Percentiles rank a stretch among this genome's conserved stretches.
These are phyloP conservation scores for Lactarius indigo DNA, from an alignment of 768 basidiomycete species.

Conservation along the genomic window DNA sequence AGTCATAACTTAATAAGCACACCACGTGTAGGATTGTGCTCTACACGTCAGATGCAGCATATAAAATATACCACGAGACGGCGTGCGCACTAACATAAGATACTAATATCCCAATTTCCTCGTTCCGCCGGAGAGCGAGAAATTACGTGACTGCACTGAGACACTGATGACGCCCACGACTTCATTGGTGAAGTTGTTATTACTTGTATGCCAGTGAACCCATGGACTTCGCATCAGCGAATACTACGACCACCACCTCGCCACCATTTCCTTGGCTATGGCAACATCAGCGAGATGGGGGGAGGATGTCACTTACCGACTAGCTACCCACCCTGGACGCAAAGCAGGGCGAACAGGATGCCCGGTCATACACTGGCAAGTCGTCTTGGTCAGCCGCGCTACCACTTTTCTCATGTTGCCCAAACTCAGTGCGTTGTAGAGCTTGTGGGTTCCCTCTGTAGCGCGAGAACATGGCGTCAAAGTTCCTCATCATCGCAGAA, in stretches of 20 bases:
- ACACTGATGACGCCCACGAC: too few species aligned
- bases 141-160: too few species aligned
- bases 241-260: background rate
- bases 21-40: too few species aligned
- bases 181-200: background rate
- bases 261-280: background rate
- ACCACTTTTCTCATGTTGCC: background rate
- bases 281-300: background rate
- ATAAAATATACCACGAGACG: too few species aligned
- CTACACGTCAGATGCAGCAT: too few species aligned
- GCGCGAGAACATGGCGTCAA: background rate
- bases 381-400: background rate
- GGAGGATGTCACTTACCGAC: background rate
- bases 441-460: background rate
- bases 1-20: too few species aligned
- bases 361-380: too few species aligned
- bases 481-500: slow-evolving; percentile 1
- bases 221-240: background rate
- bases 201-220: background rate
- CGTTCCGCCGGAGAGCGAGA: too few species aligned
- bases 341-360: background rate
- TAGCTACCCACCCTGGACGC: background rate
- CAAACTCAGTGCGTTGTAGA: background rate
- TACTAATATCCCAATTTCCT: too few species aligned
- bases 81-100: too few species aligned